Percentiles rank a stretch among this genome's conserved stretches.
Conservation (phyloP, 306 rosid species). For the Fagus sylvatica region DNA sequence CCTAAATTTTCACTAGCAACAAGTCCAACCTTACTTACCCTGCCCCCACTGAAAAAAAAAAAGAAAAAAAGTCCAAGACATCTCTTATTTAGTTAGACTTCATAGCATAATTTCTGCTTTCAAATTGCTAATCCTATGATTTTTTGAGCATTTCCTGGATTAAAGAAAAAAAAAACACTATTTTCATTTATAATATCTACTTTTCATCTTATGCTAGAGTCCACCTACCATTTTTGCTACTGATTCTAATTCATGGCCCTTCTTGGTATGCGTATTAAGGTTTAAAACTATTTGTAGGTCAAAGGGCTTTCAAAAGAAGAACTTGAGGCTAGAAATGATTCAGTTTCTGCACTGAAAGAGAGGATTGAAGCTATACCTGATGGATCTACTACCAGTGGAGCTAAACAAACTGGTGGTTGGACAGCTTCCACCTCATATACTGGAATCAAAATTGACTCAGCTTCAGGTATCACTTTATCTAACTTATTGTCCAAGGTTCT, state of each 20-base stretch:
- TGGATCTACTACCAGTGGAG: slow-evolving; percentile 26
- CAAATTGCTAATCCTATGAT: background rate
- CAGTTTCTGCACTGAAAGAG: slow-evolving; percentile 26
- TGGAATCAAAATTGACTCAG: slow-evolving; percentile 28
- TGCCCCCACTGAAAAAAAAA: too few relatives aligned
- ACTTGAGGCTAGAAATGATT: slow-evolving; percentile 32
- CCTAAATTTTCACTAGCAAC: too few relatives aligned
- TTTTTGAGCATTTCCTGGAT: background rate
- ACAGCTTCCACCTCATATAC: slow-evolving; percentile 27
- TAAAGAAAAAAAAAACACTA: background rate
- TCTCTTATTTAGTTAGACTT: too few relatives aligned
- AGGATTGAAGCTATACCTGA: slow-evolving; percentile 40
- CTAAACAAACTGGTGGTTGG: slow-evolving; percentile 25
- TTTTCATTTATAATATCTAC: background rate
- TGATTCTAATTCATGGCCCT: background rate
- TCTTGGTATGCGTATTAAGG: background rate
- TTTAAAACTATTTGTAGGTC: background rate
- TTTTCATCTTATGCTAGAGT: background rate
- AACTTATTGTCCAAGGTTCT: background rate
- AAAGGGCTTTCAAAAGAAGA: slow-evolving; percentile 38
- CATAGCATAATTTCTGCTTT: background rate
- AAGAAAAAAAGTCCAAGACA: too few relatives aligned
- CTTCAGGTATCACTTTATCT: slow-evolving; percentile 13
- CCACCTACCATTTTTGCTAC: background rate
- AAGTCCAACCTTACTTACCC: too few relatives aligned